These are phyloP conservation scores for Auricularia sp. DNA, from an alignment of 768 basidiomycete genomes.

Conservation along the genomic window DNA sequence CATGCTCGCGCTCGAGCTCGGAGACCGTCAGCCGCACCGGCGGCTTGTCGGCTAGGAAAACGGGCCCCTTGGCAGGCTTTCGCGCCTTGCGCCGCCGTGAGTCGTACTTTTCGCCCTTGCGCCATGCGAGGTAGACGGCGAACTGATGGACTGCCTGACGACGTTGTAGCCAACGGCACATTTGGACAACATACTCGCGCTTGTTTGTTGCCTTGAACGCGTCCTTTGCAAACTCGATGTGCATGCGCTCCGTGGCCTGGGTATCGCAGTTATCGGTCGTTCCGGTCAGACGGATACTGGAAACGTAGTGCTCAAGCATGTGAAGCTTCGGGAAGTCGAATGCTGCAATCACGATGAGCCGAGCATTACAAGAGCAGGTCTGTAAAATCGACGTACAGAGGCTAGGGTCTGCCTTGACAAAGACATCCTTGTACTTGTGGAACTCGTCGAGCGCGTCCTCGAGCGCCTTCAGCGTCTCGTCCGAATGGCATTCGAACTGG, in stretches of 20 bases:
- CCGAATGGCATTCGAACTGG: conserved; percentile 24
- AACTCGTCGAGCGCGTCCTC: conserved; percentile 22
- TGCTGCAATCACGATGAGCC: neutral
- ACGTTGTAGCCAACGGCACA: neutral
- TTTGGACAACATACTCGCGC: conserved; percentile 20
- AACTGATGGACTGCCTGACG: neutral
- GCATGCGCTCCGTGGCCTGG: conserved; percentile 29
- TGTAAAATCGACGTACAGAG: conserved; percentile 1
- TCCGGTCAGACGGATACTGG: conserved; percentile 23
- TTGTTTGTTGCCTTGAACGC: conserved; percentile 33
- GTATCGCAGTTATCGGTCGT: conserved; percentile 32
- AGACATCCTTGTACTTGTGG: conserved; percentile 28
- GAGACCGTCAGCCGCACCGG: too few relatives aligned
- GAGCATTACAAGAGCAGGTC: conserved; percentile 22
- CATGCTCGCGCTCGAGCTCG: too few relatives aligned
- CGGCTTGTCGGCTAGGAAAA: too few relatives aligned
- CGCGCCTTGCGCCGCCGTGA: neutral
- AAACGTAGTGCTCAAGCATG: conserved; percentile 25
- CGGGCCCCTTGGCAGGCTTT: too few relatives aligned
- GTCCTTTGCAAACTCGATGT: conserved; percentile 21
- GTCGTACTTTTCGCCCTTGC: neutral
- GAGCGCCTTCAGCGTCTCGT: conserved; percentile 20
- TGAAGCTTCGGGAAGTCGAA: conserved; percentile 39
- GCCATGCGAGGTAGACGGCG: neutral
- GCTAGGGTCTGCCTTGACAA: conserved; percentile 26